These are phyloP conservation scores for Echites panduratus DNA, from an alignment of 257 asterid species.

Conservation along the genomic window DNA sequence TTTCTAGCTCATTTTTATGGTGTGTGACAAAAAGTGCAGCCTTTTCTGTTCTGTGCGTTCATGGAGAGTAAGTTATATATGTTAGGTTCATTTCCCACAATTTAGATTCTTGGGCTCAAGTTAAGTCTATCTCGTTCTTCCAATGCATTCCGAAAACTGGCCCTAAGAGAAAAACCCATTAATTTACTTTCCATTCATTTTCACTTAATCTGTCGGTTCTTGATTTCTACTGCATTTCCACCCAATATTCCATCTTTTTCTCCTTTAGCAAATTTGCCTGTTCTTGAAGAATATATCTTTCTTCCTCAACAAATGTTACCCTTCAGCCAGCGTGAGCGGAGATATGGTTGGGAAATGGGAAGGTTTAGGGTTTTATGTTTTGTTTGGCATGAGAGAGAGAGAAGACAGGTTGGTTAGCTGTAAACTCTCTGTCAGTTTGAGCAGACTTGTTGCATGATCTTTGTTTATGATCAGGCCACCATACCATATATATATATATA, in stretches of 20 bases:
- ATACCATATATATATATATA: no score
- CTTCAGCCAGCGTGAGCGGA: neutral
- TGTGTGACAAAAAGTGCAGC: neutral
- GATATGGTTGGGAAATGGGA: conserved; percentile 10
- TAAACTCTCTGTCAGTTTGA: conserved; percentile 48
- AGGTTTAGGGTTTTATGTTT: conserved; percentile 47
- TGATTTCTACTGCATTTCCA: neutral
- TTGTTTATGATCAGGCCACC: conserved; percentile 12
- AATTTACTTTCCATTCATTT: neutral
- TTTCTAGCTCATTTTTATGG: no score
- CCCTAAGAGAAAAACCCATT: neutral
- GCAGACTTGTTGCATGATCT: conserved; percentile 85
- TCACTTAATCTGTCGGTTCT: neutral
- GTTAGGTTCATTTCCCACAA: neutral
- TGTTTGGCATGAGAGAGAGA: conserved; percentile 58
- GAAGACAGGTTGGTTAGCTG: conserved; percentile 54
- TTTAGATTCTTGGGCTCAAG: neutral
- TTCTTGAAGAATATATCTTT: neutral
- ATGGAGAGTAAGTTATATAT: no score
- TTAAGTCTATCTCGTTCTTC: neutral
- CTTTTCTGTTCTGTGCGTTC: neutral
- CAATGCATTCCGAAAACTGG: neutral
- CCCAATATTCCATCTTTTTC: neutral
- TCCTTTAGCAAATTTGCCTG: neutral
- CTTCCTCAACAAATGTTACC: neutral